phyloP scores from a whole-genome alignment of 495 filamentous ascomycete species.

The Penicillium argentinense region DNA sequence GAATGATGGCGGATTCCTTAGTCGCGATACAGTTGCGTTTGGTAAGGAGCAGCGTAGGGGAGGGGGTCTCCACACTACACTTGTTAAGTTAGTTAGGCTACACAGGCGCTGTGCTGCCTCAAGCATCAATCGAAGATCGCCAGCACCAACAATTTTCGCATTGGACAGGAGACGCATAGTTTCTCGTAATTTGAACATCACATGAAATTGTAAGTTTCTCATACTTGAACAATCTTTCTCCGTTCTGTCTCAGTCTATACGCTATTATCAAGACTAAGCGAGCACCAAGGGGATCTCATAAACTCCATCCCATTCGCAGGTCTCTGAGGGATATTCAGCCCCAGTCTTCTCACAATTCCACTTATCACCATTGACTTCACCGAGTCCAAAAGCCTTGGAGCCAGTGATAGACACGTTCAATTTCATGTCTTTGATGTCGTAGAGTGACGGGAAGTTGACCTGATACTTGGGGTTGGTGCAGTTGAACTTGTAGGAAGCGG shows the following conservation, averaged over 20 bases:
- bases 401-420: neutral
- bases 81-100: no score
- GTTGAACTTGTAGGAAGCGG: neutral
- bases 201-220: no score
- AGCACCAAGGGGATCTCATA: neutral
- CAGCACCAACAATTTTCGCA: no score
- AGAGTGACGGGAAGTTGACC: neutral
- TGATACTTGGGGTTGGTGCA: neutral
- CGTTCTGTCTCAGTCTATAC: no score
- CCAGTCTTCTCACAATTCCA: neutral
- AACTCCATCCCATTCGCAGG: neutral
- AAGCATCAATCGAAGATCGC: no score
- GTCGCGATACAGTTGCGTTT: conserved; percentile 4
- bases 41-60: neutral
- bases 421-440: neutral
- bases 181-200: no score
- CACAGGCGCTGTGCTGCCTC: no score
- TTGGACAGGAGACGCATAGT: no score
- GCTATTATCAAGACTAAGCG: no score
- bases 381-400: neutral
- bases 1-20: conserved; percentile 8
- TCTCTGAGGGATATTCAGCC: neutral
- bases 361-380: neutral
- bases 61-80: no score
- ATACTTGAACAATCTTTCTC: no score